A percentile compares a stretch with the other conserved stretches of the same genome.
Evolutionary conservation across 441 rosid genomes (phyloP).

Genomic region (Viola pubescens): DNA sequence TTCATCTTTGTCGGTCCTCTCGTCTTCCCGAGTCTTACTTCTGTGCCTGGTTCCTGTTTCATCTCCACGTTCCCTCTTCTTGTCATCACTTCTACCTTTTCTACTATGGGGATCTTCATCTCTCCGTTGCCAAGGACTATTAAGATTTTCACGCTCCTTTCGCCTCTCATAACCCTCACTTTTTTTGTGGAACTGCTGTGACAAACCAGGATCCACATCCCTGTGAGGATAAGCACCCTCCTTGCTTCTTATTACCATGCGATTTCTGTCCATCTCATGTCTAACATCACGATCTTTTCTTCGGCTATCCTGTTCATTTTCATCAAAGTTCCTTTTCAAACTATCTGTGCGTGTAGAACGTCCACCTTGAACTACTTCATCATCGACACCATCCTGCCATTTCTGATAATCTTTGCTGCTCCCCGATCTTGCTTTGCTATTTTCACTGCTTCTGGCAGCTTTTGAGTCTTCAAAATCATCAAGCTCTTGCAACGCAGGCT

Average conservation of each 20-base stretch:
- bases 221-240: conserved; percentile 47
- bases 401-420: conserved; percentile 74
- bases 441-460: conserved; percentile 88
- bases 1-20: conserved; percentile 63
- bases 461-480: conserved; percentile 65
- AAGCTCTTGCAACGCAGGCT: conserved; percentile 34
- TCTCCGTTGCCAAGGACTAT: conserved; percentile 49
- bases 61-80: conserved; percentile 70
- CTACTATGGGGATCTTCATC: conserved; percentile 52
- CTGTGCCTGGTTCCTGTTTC: conserved; percentile 62
- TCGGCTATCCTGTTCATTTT: conserved; percentile 39
- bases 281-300: conserved; percentile 59
- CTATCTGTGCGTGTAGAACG: conserved; percentile 35
- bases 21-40: conserved; percentile 58
- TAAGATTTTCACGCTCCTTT: conserved; percentile 58
- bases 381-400: conserved; percentile 58
- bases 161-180: conserved; percentile 54
- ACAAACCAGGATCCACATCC: conserved; percentile 47
- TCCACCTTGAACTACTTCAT: conserved; percentile 68
- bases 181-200: conserved; percentile 34
- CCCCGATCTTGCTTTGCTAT: conserved; percentile 81
- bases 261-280: conserved; percentile 55
- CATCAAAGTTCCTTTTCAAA: conserved; percentile 43
- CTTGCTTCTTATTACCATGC: conserved; percentile 36
- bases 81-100: conserved; percentile 59